Base-by-base conservation (phyloP, 169 alveolate genomes). In the Plasmodium inui region DNA sequence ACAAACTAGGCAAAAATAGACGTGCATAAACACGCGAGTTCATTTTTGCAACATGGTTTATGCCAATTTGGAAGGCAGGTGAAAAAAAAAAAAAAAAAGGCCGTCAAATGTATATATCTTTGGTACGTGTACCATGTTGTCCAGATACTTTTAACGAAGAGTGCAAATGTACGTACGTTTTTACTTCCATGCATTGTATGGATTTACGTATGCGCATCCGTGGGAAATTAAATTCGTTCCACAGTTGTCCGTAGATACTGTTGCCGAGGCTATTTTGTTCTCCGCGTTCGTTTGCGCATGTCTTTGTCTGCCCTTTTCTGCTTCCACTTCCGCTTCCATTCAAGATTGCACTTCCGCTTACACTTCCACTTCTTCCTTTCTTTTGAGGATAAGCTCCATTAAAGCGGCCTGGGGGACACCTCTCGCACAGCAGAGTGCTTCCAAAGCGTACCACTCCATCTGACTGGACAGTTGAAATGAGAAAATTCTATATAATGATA, bases 401-500 rank as follows among this genome's bases (percentile, higher is more conserved):
- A 67, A 67, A 67, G 5, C 14, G 76, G 14, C 9, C 37, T 67
- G 39, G 76, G 76, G 76, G 76, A 28, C 6, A 67, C 76, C 39
- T 22, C 17, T 22, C 61, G 3, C 17, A 67, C 76, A 22, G 76
- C 39, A 67, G 37, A 26, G 76, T 26, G 76, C 37, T 67, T 67
- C n/a, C 30, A 26, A 67, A 28, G 76, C n/a, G 19, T 9, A 26
- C n/a, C 37, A n/a, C 39, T 61, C 61, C 41, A 46, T 37, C 39
- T 46, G 34, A 32, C 19, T 34, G 46, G 22, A 57, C 28, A 17
- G 37, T 55, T 82, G 41, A 34, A 80, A 80, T 41, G 81, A 28
- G 28, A 28, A 26, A 9, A 39, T 72, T 84, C 22, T 46, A 79
- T 80, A 89, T 78, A 79, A 89, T 89, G 94, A 89, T 89, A 89